phyloP scores from a whole-genome alignment of 164 flowering plant species.

The Paratinospora sagittata region DNA sequence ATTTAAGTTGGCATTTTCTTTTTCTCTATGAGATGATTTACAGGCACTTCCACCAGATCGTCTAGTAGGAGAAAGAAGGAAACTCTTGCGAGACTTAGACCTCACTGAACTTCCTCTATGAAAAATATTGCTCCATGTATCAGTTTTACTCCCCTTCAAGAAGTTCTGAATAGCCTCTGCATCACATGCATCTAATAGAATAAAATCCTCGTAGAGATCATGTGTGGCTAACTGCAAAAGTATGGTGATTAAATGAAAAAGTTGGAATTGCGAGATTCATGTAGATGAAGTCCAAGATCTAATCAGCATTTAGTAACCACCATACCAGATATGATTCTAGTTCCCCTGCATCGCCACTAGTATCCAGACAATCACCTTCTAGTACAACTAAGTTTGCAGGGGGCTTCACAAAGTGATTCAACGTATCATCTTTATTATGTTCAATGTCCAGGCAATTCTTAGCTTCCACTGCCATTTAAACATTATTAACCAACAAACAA shows the following conservation, averaged over 20 bases:
- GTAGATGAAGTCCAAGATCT: neutral
- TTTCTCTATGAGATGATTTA: slow-evolving; percentile 40
- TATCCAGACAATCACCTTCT: slow-evolving; percentile 92
- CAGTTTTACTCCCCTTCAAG: slow-evolving; percentile 33
- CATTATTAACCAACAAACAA: slow-evolving; percentile 7
- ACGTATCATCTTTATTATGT: slow-evolving; percentile 27
- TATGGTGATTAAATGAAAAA: neutral
- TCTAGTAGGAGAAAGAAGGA: slow-evolving; percentile 49
- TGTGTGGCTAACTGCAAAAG: slow-evolving; percentile 70
- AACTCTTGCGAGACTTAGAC: slow-evolving; percentile 46
- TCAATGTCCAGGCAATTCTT: slow-evolving; percentile 48
- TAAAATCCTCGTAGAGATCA: slow-evolving; percentile 72
- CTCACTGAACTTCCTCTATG: slow-evolving; percentile 33
- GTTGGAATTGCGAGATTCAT: neutral
- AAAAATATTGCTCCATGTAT: slow-evolving; percentile 23
- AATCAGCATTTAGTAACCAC: neutral
- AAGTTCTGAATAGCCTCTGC: slow-evolving; percentile 50
- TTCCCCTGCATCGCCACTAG: slow-evolving; percentile 69
- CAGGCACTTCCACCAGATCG: slow-evolving; percentile 46
- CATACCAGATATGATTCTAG: slow-evolving; percentile 86
- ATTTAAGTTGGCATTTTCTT: slow-evolving; percentile 24
- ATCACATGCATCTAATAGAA: slow-evolving; percentile 85
- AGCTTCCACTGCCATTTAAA: slow-evolving; percentile 60
- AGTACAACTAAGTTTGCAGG: slow-evolving; percentile 91
- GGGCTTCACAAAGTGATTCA: slow-evolving; percentile 57